Evolutionary conservation across 257 asterid genomes (phyloP).

Genomic region (Thymus quinquecostatus): DNA sequence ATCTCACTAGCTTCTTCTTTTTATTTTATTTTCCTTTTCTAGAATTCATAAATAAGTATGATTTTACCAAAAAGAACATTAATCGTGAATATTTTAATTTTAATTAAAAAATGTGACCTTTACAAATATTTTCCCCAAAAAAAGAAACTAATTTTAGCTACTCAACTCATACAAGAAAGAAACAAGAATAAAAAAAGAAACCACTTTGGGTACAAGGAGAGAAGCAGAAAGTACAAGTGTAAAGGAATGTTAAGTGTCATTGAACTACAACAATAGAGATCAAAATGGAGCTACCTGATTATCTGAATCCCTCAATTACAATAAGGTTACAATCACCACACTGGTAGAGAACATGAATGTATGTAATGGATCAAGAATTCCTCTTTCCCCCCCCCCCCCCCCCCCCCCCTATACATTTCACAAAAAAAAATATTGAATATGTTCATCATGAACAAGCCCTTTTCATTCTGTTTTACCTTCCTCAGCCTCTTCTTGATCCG

Average conservation of each 20-base stretch:
- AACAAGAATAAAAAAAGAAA: neutral
- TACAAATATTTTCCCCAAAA: too few species aligned
- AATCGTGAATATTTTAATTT: too few species aligned
- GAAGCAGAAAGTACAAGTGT: neutral
- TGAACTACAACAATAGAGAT: neutral
- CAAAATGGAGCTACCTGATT: slow-evolving; percentile 3
- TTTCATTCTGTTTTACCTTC: slow-evolving; percentile 56
- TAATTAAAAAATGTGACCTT: too few species aligned
- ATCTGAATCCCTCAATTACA: slow-evolving; percentile 24
- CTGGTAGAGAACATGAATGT: slow-evolving; percentile 28
- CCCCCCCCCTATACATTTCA: slow-evolving; percentile 43
- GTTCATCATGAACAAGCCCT: neutral
- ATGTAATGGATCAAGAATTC: slow-evolving; percentile 36
- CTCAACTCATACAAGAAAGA: neutral
- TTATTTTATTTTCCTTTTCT: too few species aligned
- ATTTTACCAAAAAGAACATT: too few species aligned
- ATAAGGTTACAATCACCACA: slow-evolving; percentile 35
- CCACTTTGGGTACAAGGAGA: neutral
- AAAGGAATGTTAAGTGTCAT: neutral
- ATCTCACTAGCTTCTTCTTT: too few species aligned
- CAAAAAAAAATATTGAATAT: slow-evolving; percentile 20
- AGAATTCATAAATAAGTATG: too few species aligned
- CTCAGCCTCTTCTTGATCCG: slow-evolving; percentile 65
- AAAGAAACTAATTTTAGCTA: neutral
- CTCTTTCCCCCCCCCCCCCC: too few species aligned